A percentile compares a stretch with the other conserved stretches of the same genome.
Conservation (phyloP, 106 monocot species). For the Posidonia australis region DNA sequence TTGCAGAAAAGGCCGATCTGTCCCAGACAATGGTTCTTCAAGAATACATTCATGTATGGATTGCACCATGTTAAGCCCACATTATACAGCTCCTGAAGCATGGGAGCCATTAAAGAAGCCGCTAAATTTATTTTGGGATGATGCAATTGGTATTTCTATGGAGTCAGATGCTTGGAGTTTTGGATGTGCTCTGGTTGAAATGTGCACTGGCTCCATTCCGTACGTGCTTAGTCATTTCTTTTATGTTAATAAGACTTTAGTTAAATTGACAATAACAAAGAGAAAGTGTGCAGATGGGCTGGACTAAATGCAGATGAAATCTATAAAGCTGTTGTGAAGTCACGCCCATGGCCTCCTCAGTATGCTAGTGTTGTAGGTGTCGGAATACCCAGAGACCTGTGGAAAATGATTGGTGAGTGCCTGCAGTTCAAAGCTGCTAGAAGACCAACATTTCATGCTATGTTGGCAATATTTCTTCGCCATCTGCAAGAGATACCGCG, state of each 20-base stretch:
- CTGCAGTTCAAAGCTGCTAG: conserved; percentile 76
- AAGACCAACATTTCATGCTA: conserved; percentile 87
- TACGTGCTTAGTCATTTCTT: conserved; percentile 33
- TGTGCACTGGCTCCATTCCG: conserved; percentile 99
- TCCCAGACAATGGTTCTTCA: conserved; percentile 48
- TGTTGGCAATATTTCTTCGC: conserved; percentile 86
- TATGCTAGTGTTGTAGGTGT: conserved; percentile 95
- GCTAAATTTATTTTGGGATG: conserved; percentile 85
- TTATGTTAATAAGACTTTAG: not conserved
- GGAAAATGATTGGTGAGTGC: conserved; percentile 99
- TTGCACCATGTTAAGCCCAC: conserved; percentile 77
- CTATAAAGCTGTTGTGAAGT: conserved; percentile 71
- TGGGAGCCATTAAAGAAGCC: conserved; percentile 88
- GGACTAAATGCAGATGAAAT: conserved; percentile 88
- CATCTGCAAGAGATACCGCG: conserved; percentile 87
- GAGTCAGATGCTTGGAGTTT: conserved; percentile 99
- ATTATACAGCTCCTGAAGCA: conserved; percentile 93
- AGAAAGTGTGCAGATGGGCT: conserved; percentile 64
- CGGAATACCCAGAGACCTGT: conserved; percentile 89
- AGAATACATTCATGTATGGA: conserved; percentile 84
- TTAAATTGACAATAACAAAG: conserved; percentile 4
- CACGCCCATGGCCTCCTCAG: conserved; percentile 67
- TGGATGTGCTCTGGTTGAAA: conserved; percentile 93
- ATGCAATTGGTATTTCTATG: conserved; percentile 61
- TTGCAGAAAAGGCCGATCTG: conserved; percentile 43